A percentile compares a stretch with the other conserved stretches of the same genome.
Conservation (phyloP, 2,329 filamentous ascomycete genomes). For the Cadophora sp. region DNA sequence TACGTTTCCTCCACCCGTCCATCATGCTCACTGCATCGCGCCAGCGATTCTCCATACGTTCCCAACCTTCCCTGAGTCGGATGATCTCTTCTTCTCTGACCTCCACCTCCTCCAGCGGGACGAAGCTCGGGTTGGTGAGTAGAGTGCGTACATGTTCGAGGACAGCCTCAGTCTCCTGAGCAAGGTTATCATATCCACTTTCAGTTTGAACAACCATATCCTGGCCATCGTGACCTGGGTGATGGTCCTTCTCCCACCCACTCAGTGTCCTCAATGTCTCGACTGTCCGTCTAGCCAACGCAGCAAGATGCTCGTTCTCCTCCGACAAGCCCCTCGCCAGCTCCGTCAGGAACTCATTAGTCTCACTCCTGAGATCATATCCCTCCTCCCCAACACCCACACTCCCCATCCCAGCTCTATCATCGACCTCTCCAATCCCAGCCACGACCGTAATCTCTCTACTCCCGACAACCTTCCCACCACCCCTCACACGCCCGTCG, state of each 20-base stretch:
- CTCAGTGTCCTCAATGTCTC: conserved; percentile 74
- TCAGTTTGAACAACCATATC: conserved; percentile 41
- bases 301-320: conserved; percentile 86
- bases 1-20: conserved; percentile 87
- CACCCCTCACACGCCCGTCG: conserved; percentile 69
- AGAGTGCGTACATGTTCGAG: conserved; percentile 83
- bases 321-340: conserved; percentile 84
- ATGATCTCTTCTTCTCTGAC: conserved; percentile 91
- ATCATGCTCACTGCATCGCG: conserved; percentile 89
- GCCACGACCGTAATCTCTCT: conserved; percentile 64
- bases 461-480: conserved; percentile 59
- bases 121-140: conserved; percentile 94
- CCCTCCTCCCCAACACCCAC: conserved; percentile 56
- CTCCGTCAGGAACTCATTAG: conserved; percentile 87
- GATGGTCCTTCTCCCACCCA: conserved; percentile 55
- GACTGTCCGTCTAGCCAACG: conserved; percentile 74
- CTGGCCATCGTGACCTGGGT: conserved; percentile 39
- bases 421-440: conserved; percentile 54
- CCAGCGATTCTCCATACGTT: conserved; percentile 92
- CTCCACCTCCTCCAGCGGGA: conserved; percentile 92
- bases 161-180: conserved; percentile 75
- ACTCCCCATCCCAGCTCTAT: conserved; percentile 20
- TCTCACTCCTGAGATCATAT: conserved; percentile 82
- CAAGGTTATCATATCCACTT: conserved; percentile 67
- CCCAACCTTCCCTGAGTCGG: conserved; percentile 83